phyloP scores from a whole-genome alignment of 768 basidiomycete genomes.

The Tricholoma furcatifolium region DNA sequence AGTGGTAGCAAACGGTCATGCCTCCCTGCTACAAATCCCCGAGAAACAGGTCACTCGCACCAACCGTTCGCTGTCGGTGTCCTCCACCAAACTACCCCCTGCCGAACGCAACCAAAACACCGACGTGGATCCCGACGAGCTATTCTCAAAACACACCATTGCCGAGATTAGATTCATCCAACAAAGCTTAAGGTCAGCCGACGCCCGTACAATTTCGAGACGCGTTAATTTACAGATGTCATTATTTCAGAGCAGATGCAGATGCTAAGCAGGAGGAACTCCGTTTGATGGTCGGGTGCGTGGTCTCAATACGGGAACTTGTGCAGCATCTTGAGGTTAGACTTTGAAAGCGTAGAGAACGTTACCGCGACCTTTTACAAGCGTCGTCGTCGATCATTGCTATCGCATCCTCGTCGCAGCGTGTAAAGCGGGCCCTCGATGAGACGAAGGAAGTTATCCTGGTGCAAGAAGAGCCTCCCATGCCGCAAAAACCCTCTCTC shows the following conservation, averaged over 20 bases:
- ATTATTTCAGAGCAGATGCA: constrained; percentile 60
- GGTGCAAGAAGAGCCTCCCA: constrained; percentile 42
- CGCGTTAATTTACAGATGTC: constrained; percentile 1
- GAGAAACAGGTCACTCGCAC: constrained; percentile 10
- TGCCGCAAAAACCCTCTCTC: constrained; percentile 39
- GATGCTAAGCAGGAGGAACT: constrained; percentile 88
- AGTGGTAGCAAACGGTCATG: constrained; percentile 22
- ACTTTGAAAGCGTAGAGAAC: constrained; percentile 73
- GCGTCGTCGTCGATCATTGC: constrained; percentile 84
- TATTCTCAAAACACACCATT: constrained; percentile 72
- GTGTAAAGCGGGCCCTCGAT: constrained; percentile 60
- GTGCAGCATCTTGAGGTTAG: constrained; percentile 25
- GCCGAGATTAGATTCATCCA: constrained; percentile 67
- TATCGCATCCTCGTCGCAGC: constrained; percentile 66
- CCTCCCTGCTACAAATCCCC: constrained; percentile 13
- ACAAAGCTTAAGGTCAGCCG: constrained; percentile 60
- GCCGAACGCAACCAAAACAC: constrained; percentile 18
- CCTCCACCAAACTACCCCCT: constrained; percentile 18
- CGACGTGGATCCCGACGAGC: constrained; percentile 63
- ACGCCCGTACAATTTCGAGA: neutral
- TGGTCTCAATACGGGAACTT: constrained; percentile 20
- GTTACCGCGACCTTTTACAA: constrained; percentile 84
- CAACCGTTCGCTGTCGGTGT: constrained; percentile 13
- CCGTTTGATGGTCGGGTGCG: constrained; percentile 90
- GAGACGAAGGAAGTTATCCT: constrained; percentile 58